Conservation (phyloP, 805 yeast genomes). For the Diddensiella santjacobensis region DNA sequence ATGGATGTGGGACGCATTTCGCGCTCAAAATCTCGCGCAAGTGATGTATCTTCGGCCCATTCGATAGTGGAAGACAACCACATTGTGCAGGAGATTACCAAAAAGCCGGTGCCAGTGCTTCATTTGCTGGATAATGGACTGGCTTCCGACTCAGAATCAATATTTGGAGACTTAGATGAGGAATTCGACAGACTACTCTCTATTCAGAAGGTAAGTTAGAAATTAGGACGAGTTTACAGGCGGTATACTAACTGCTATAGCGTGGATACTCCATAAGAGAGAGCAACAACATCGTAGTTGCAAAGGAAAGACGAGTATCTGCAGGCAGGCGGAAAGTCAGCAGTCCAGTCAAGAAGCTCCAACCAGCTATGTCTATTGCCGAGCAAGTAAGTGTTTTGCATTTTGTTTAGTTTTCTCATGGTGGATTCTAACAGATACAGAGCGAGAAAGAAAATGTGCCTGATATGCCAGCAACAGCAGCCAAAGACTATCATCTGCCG, state of each 20-base stretch:
- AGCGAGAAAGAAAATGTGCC: neutral
- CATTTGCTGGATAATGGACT: constrained; percentile 15
- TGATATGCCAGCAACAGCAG: neutral
- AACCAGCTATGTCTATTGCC: neutral
- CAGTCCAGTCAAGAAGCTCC: constrained; percentile 21
- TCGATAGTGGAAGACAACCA: constrained; percentile 13
- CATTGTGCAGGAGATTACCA: constrained; percentile 13
- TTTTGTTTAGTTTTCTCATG: neutral
- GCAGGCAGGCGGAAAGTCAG: constrained; percentile 17
- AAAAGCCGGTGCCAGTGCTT: constrained; percentile 20
- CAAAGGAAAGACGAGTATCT: constrained; percentile 18
- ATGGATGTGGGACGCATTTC: constrained; percentile 18
- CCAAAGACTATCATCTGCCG: constrained; percentile 15
- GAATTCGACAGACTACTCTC: constrained; percentile 25
- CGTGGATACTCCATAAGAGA: constrained; percentile 26
- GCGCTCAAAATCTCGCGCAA: constrained; percentile 6
- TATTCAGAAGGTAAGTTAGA: constrained; percentile 20
- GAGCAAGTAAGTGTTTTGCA: neutral
- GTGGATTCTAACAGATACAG: too few relatives aligned
- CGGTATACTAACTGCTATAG: constrained; percentile 7
- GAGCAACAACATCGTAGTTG: constrained; percentile 22
- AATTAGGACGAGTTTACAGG: too few relatives aligned
- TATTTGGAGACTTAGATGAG: constrained; percentile 25
- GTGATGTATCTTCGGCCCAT: neutral
- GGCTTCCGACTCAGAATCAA: constrained; percentile 16